phyloP scores from a whole-genome alignment of 83 land plant genomes.

The Diphasiastrum complanatum region DNA sequence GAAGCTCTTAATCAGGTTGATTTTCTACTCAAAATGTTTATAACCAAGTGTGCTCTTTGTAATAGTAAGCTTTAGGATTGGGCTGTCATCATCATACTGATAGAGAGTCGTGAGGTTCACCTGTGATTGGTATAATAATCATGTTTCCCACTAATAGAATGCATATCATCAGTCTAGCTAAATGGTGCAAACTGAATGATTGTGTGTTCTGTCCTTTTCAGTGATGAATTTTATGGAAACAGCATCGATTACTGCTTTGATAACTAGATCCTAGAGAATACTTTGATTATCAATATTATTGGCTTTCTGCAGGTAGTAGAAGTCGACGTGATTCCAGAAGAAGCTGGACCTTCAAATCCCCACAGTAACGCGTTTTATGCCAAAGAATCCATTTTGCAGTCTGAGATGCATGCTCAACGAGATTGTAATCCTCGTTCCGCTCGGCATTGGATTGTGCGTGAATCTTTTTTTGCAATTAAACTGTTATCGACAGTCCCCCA shows the following conservation, averaged over 20 bases:
- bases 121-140: no score
- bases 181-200: no score
- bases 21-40: neutral
- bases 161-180: no score
- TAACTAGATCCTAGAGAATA: no score
- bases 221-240: no score
- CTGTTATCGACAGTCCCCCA: neutral
- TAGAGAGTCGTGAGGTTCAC: no score
- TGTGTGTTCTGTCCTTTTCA: no score
- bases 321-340: conserved; percentile 79
- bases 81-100: neutral
- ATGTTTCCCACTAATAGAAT: no score
- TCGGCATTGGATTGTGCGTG: conserved; percentile 93
- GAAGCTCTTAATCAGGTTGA: conserved; percentile 89
- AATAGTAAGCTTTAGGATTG: conserved; percentile 1
- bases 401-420: conserved; percentile 83
- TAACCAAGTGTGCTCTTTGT: neutral
- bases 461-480: neutral
- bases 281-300: neutral
- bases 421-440: conserved; percentile 84
- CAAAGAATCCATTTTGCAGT: conserved; percentile 61
- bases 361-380: conserved; percentile 97
- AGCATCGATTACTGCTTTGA: neutral
- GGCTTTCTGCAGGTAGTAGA: conserved; percentile 78
- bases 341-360: conserved; percentile 68